phyloP scores from a whole-genome alignment of 2,329 filamentous ascomycete genomes.

The Eurotiales sp. region DNA sequence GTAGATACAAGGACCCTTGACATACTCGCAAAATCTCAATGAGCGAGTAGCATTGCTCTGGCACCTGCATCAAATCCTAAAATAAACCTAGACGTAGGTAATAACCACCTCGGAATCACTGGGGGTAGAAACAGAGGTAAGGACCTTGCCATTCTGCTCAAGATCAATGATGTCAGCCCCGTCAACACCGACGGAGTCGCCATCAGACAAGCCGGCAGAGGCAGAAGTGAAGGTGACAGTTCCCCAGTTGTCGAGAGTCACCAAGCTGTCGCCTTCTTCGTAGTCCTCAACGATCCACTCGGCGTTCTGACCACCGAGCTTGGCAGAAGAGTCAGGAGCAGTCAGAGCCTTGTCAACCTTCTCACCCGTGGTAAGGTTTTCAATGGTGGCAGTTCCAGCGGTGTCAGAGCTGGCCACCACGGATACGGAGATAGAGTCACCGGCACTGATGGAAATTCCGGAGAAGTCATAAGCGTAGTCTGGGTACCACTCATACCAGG shows the following conservation, averaged over 20 bases:
- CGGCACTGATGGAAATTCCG: constrained; percentile 43
- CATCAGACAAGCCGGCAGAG: constrained; percentile 22
- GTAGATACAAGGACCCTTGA: background rate
- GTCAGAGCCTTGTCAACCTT: constrained; percentile 52
- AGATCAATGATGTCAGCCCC: constrained; percentile 46
- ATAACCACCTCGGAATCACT: constrained; percentile 28
- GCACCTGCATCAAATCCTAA: background rate
- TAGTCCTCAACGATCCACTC: constrained; percentile 64
- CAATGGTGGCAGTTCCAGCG: constrained; percentile 45
- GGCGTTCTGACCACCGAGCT: constrained; percentile 54
- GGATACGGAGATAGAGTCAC: constrained; percentile 43
- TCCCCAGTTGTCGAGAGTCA: constrained; percentile 48
- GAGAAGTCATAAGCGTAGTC: constrained; percentile 53
- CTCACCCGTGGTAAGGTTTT: constrained; percentile 53
- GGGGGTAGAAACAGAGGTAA: constrained; percentile 25
- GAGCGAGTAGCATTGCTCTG: background rate
- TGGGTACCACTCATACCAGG: constrained; percentile 62
- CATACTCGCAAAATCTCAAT: background rate
- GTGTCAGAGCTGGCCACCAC: constrained; percentile 41
- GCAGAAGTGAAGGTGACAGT: constrained; percentile 39
- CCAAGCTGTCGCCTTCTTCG: constrained; percentile 33
- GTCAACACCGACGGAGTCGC: constrained; percentile 26
- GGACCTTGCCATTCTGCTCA: constrained; percentile 39
- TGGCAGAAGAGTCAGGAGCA: constrained; percentile 29
- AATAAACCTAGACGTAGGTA: constrained; percentile 15